phyloP scores from a whole-genome alignment of 345 rosid genomes.

The Ricinus communis region DNA sequence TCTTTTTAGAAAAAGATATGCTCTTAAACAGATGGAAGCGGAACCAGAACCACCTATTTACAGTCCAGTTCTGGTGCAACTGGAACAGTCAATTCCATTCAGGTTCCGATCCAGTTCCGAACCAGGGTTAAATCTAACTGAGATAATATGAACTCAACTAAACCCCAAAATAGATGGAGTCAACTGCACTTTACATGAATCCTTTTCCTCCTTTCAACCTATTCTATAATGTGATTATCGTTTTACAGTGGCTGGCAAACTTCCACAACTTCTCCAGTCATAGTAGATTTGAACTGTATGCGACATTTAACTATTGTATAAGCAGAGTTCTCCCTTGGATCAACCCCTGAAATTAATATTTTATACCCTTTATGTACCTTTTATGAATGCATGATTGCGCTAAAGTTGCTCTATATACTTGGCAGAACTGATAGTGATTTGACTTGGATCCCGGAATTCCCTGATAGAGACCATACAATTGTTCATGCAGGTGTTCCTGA shows the following conservation, averaged over 20 bases:
- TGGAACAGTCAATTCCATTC: too few species aligned
- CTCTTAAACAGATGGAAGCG: too few species aligned
- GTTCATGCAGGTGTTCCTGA: constrained; percentile 64
- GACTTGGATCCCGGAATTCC: background rate
- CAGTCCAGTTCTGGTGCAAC: too few species aligned
- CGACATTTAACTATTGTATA: background rate
- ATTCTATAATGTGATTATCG: background rate
- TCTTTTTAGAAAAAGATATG: too few species aligned
- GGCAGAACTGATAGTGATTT: background rate
- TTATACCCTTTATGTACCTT: too few species aligned
- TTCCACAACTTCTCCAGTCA: background rate
- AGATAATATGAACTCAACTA: background rate
- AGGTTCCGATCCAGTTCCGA: too few species aligned
- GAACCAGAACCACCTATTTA: too few species aligned
- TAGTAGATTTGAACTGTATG: background rate
- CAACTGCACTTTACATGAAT: too few species aligned
- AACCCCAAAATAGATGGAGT: background rate
- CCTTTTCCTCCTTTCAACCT: background rate
- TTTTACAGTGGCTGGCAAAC: background rate
- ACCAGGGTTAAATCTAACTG: too few species aligned
- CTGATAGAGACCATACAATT: constrained; percentile 2
- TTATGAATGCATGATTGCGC: background rate
- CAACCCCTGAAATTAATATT: background rate
- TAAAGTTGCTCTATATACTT: too few species aligned
- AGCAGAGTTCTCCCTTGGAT: background rate